Evolutionary conservation across 2,329 filamentous ascomycete genomes (phyloP).

Genomic region (Fonsecaea nubica): DNA sequence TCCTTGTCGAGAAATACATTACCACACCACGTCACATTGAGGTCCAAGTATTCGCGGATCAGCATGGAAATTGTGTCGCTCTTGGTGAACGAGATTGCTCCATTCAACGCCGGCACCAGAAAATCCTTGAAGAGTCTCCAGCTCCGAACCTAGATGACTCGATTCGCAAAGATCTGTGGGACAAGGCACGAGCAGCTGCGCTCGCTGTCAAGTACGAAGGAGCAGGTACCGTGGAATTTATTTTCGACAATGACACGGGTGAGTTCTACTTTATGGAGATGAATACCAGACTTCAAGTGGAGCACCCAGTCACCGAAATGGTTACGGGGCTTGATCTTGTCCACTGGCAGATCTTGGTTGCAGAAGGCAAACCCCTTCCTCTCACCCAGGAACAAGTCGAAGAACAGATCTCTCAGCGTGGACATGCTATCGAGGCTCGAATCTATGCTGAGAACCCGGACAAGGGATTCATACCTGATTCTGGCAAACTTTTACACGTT

Average conservation of each 20-base stretch:
- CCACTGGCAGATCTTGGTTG: constrained; percentile 92
- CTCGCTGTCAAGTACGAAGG: constrained; percentile 70
- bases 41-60: constrained; percentile 71
- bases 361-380: constrained; percentile 71
- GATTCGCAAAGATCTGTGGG: constrained; percentile 69
- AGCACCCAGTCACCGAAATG: constrained; percentile 91
- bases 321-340: constrained; percentile 81
- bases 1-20: constrained; percentile 72
- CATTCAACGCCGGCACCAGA: constrained; percentile 70
- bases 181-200: constrained; percentile 68
- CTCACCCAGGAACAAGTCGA: constrained; percentile 71
- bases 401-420: constrained; percentile 71
- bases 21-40: constrained; percentile 71
- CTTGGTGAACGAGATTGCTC: constrained; percentile 71
- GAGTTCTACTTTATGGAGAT: constrained; percentile 76
- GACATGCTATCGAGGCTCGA: constrained; percentile 91
- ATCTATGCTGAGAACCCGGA: constrained; percentile 97
- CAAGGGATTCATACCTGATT: constrained; percentile 91
- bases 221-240: constrained; percentile 72
- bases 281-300: constrained; percentile 87
- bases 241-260: constrained; percentile 70
- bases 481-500: constrained; percentile 83
- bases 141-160: constrained; percentile 66
- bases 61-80: constrained; percentile 69
- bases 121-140: constrained; percentile 70